phyloP scores from a whole-genome alignment of 352 stramenopile species.

The Globisporangium alternatum region DNA sequence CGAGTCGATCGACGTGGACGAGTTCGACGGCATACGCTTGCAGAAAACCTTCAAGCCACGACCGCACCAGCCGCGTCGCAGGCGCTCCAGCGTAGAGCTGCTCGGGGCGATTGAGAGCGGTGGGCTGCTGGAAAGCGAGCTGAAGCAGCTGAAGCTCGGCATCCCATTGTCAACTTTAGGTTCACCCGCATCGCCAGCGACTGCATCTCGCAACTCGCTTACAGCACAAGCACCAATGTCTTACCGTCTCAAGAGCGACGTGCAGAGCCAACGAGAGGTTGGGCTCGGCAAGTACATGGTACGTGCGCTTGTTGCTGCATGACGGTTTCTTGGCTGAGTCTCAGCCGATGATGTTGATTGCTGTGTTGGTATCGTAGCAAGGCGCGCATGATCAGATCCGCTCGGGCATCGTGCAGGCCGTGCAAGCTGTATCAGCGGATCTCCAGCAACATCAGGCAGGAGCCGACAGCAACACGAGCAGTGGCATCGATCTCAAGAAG shows the following conservation, averaged over 20 bases:
- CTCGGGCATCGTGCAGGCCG: conserved; percentile 41
- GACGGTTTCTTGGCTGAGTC: background rate
- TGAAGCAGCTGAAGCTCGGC: conserved; percentile 27
- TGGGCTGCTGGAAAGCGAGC: conserved; percentile 33
- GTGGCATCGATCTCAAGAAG: conserved; percentile 33
- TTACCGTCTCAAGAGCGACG: conserved; percentile 33
- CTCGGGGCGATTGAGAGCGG: conserved; percentile 60
- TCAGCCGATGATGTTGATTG: conserved; percentile 10
- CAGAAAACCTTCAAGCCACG: conserved; percentile 11
- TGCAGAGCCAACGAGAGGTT: conserved; percentile 56
- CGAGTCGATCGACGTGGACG: conserved; percentile 23
- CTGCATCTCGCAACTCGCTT: conserved; percentile 9
- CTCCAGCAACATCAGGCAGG: conserved; percentile 10
- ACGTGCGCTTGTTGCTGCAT: conserved; percentile 12
- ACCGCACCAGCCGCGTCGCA: conserved; percentile 24
- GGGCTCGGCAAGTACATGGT: conserved; percentile 76
- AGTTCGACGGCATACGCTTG: conserved; percentile 4
- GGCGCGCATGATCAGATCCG: conserved; percentile 60
- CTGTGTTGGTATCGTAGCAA: conserved; percentile 31
- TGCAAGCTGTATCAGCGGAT: conserved; percentile 30
- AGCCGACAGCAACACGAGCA: conserved; percentile 12
- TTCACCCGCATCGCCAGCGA: background rate
- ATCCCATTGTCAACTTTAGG: background rate
- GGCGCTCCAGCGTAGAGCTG: conserved; percentile 66
- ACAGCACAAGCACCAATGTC: conserved; percentile 18